phyloP scores from a whole-genome alignment of 2,329 filamentous ascomycete species.

The Stagonosporopsis vannaccii region DNA sequence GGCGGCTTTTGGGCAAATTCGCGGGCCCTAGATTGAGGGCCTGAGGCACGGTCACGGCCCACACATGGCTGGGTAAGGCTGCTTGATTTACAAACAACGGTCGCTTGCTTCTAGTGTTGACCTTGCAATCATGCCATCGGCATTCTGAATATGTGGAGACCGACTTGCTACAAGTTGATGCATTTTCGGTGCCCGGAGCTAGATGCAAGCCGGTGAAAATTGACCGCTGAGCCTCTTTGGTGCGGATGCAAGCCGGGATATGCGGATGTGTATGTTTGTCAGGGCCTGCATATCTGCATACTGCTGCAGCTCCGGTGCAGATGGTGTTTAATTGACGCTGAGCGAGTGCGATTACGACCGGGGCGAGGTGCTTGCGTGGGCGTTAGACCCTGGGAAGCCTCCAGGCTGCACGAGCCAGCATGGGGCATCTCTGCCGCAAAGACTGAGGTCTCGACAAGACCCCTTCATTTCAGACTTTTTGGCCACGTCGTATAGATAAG shows the following conservation, averaged over 20 bases:
- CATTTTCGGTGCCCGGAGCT: neutral
- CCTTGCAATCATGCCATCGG: slow-evolving; percentile 8
- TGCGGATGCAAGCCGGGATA: slow-evolving; percentile 3
- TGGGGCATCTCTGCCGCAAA: slow-evolving; percentile 1
- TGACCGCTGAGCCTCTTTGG: slow-evolving; percentile 7
- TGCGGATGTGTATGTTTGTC: slow-evolving; percentile 1
- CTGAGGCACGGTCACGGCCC: slow-evolving; percentile 8
- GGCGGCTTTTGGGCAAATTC: slow-evolving; percentile 4
- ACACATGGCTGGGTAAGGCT: slow-evolving; percentile 10
- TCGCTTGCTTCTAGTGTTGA: slow-evolving; percentile 15
- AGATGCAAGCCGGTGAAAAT: neutral
- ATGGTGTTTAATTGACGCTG: slow-evolving; percentile 1
- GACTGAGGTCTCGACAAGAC: slow-evolving; percentile 8
- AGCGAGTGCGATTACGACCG: slow-evolving; percentile 6
- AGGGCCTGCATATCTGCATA: neutral
- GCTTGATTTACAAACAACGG: slow-evolving; percentile 16
- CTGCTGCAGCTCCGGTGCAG: slow-evolving; percentile 3
- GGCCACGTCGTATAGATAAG: slow-evolving; percentile 11
- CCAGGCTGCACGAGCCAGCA: slow-evolving; percentile 3
- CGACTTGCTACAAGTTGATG: neutral
- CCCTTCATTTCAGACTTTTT: slow-evolving; percentile 18
- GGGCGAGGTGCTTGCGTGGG: slow-evolving; percentile 13
- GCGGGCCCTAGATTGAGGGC: slow-evolving; percentile 3
- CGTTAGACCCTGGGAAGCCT: slow-evolving; percentile 11
- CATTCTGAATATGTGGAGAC: slow-evolving; percentile 1